Evolutionary conservation across 164 flowering plant genomes (phyloP).

Genomic region (Sextonia rubra): DNA sequence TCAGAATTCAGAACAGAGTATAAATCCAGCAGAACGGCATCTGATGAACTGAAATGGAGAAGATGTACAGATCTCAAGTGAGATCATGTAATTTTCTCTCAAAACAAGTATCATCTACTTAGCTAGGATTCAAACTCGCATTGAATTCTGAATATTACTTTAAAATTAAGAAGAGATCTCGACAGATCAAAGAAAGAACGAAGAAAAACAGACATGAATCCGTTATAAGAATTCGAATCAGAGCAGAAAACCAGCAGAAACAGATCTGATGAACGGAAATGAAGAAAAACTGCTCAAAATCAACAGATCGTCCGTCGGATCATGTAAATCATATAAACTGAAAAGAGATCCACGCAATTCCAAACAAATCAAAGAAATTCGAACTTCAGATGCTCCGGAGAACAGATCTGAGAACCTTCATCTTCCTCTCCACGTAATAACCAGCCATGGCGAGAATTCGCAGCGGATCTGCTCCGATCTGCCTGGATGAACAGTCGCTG

Average conservation of each 20-base stretch:
- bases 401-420: neutral
- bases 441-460: slow-evolving; percentile 1
- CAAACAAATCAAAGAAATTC: neutral
- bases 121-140: too few species aligned
- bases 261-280: neutral
- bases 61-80: neutral
- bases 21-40: neutral
- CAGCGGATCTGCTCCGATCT: neutral
- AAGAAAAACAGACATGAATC: neutral
- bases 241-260: neutral
- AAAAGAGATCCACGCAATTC: neutral
- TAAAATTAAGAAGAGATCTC: neutral
- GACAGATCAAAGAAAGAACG: neutral
- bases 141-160: neutral
- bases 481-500: neutral
- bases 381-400: neutral
- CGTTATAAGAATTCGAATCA: neutral
- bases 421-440: neutral
- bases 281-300: neutral
- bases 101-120: too few species aligned
- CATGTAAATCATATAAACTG: neutral
- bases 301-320: neutral
- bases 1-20: neutral
- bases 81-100: neutral
- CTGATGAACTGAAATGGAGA: neutral